phyloP scores from a whole-genome alignment of 768 basidiomycete species.

The Tricholoma furcatifolium region DNA sequence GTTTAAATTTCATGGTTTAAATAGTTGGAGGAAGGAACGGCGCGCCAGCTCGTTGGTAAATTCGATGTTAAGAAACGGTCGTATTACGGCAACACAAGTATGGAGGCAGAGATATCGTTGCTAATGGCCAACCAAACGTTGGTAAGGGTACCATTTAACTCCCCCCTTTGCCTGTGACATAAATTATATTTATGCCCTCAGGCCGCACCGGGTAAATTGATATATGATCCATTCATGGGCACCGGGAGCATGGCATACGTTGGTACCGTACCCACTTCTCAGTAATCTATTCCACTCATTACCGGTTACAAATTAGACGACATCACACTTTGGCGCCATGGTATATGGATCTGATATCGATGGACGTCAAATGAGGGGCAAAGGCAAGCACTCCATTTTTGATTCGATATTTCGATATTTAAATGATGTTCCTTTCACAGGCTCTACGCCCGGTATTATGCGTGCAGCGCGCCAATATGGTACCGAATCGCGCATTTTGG shows the following conservation, averaged over 20 bases:
- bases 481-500: conserved; percentile 67
- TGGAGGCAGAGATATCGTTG: conserved; percentile 95
- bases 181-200: conserved; percentile 24
- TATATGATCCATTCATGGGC: conserved; percentile 96
- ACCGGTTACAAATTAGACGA: conserved; percentile 62
- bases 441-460: conserved; percentile 64
- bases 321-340: conserved; percentile 83
- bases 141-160: conserved; percentile 36
- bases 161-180: background rate
- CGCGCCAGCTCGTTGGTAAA: conserved; percentile 61
- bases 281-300: background rate
- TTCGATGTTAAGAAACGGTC: conserved; percentile 89
- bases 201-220: conserved; percentile 84
- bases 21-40: conserved; percentile 60
- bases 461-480: conserved; percentile 87
- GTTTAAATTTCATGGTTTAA: background rate
- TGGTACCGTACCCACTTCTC: conserved; percentile 16
- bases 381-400: conserved; percentile 45
- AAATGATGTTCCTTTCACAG: conserved; percentile 20
- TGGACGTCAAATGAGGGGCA: conserved; percentile 95
- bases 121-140: conserved; percentile 96
- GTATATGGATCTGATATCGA: conserved; percentile 96
- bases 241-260: conserved; percentile 93
- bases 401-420: background rate
- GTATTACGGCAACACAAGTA: conserved; percentile 95